These are phyloP conservation scores for Entomortierella beljakovae DNA, from an alignment of 192 early-diverging fungal species.

Conservation along the genomic window DNA sequence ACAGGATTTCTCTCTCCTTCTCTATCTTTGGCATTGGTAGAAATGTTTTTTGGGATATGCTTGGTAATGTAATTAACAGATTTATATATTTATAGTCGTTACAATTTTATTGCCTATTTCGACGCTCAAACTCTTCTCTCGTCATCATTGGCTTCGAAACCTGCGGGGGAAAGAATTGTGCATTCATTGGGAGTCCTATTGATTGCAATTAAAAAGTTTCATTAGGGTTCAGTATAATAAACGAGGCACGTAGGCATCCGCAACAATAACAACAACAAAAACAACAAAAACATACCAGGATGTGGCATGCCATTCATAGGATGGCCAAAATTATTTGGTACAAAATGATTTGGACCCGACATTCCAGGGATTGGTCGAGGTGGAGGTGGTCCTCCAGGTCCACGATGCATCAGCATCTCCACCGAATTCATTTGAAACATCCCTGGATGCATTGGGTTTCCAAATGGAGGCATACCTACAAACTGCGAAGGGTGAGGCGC, in stretches of 20 bases:
- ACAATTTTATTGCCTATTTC: constrained; percentile 52
- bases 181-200: constrained; percentile 43
- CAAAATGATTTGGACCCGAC: constrained; percentile 51
- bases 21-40: no score
- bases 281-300: constrained; percentile 18
- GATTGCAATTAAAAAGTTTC: not conserved
- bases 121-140: constrained; percentile 50
- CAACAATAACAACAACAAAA: not conserved
- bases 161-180: constrained; percentile 50
- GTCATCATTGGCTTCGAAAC: constrained; percentile 54
- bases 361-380: constrained; percentile 54
- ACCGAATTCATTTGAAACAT: constrained; percentile 54
- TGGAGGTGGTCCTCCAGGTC: constrained; percentile 37
- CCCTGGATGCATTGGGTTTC: constrained; percentile 42
- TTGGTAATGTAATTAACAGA: not conserved
- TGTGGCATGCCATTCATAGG: constrained; percentile 50
- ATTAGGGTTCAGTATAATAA: not conserved
- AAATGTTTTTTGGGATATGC: not conserved
- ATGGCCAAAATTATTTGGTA: constrained; percentile 53
- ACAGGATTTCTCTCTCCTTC: no score
- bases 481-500: constrained; percentile 45
- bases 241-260: not conserved
- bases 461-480: constrained; percentile 51
- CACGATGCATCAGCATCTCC: constrained; percentile 51
- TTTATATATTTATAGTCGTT: not conserved